phyloP scores from a whole-genome alignment of 441 rosid genomes.

The Dalechampia spathulata region DNA sequence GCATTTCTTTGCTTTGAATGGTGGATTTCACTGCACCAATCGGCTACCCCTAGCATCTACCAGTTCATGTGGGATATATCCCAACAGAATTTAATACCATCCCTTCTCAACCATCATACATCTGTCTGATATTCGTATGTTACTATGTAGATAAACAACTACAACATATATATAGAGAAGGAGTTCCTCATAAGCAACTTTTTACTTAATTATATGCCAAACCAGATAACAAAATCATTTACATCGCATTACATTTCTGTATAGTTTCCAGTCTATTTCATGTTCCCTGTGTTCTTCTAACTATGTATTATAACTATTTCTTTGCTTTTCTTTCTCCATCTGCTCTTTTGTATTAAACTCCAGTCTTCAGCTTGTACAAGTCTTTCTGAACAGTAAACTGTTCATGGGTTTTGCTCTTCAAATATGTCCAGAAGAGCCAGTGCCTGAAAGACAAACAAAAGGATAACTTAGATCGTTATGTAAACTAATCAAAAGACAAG shows the following conservation, averaged over 20 bases:
- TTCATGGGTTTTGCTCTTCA: constrained; percentile 39
- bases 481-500: background rate
- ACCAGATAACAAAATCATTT: constrained; percentile 6
- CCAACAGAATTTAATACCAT: too few species aligned
- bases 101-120: too few species aligned
- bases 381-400: background rate
- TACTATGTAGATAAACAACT: too few species aligned
- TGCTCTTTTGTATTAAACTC: background rate
- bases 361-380: background rate
- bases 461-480: background rate
- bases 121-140: too few species aligned
- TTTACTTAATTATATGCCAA: constrained; percentile 18
- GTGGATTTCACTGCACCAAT: too few species aligned
- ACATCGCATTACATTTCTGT: too few species aligned
- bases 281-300: background rate
- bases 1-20: too few species aligned
- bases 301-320: background rate
- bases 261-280: background rate
- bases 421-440: constrained; percentile 85
- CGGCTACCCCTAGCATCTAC: too few species aligned
- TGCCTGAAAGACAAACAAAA: constrained; percentile 37
- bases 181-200: background rate
- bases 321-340: background rate
- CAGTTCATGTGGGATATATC: too few species aligned
- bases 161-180: background rate